Evolutionary conservation across 768 basidiomycete species (phyloP).

Genomic region (Paxillus involutus): DNA sequence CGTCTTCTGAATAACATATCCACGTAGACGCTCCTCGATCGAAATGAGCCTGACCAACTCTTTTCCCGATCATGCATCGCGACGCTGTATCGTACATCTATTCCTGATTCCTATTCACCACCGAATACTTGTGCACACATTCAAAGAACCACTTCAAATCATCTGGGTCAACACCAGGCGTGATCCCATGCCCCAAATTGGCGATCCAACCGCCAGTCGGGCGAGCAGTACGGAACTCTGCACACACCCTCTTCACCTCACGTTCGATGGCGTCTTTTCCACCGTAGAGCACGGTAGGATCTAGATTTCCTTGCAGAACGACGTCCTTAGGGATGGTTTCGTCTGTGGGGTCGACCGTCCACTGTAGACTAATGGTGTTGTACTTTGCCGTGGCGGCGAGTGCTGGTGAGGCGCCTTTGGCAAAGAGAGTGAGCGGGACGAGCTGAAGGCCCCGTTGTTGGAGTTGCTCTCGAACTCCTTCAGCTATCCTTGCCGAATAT

Average conservation of each 20-base stretch:
- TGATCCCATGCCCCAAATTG: slow-evolving; percentile 96
- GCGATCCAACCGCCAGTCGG: slow-evolving; percentile 83
- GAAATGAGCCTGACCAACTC: background rate
- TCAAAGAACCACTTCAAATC: slow-evolving; percentile 90
- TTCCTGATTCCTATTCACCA: slow-evolving; percentile 8
- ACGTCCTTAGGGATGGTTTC: slow-evolving; percentile 58
- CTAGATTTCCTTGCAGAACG: slow-evolving; percentile 90
- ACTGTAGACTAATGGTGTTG: slow-evolving; percentile 89
- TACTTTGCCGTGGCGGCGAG: slow-evolving; percentile 72
- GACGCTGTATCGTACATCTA: background rate
- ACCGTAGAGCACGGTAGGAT: slow-evolving; percentile 85
- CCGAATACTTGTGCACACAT: slow-evolving; percentile 83
- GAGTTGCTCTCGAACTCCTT: slow-evolving; percentile 62
- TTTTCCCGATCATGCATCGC: background rate
- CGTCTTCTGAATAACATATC: too few relatives aligned
- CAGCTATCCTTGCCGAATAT: slow-evolving; percentile 69
- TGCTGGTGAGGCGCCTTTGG: slow-evolving; percentile 88
- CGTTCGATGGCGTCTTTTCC: slow-evolving; percentile 83
- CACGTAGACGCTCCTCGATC: background rate
- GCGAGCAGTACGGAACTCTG: slow-evolving; percentile 61
- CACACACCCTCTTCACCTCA: slow-evolving; percentile 80
- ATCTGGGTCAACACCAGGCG: slow-evolving; percentile 92
- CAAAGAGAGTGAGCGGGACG: slow-evolving; percentile 88
- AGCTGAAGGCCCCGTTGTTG: slow-evolving; percentile 47
- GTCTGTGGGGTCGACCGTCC: slow-evolving; percentile 79